Percentiles rank a stretch among this genome's conserved stretches.
phyloP scores from a whole-genome alignment of 164 flowering plant species.

The Euptelea pleiosperma region DNA sequence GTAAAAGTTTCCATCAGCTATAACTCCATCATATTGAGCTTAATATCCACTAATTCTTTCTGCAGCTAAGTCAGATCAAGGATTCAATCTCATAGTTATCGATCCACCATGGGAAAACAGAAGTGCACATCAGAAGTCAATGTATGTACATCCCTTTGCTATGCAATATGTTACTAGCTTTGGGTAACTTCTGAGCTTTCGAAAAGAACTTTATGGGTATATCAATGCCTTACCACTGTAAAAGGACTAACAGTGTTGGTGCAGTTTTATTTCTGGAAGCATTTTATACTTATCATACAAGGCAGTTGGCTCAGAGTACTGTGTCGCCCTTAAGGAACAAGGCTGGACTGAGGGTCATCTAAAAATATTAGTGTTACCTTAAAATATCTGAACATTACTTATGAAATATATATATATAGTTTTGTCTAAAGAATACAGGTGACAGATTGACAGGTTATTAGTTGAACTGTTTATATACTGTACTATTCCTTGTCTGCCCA shows the following conservation, averaged over 20 bases:
- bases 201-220: slow-evolving; percentile 1
- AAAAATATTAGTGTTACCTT: too few species aligned
- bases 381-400: neutral
- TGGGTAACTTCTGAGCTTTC: too few species aligned
- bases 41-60: slow-evolving; percentile 1
- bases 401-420: too few species aligned
- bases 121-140: slow-evolving; percentile 74
- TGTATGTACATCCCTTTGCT: slow-evolving; percentile 33
- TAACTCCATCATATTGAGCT: neutral
- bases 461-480: neutral
- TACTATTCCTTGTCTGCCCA: neutral
- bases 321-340: too few species aligned
- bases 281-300: neutral
- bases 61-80: slow-evolving; percentile 55
- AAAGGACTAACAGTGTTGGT: neutral
- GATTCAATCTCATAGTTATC: slow-evolving; percentile 77
- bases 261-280: too few species aligned
- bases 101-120: slow-evolving; percentile 99
- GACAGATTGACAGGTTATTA: neutral
- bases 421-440: neutral
- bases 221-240: neutral
- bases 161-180: neutral
- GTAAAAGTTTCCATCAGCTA: neutral
- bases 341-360: too few species aligned
- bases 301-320: too few species aligned